phyloP scores from a whole-genome alignment of 306 rosid genomes.

The Begonia loranthoides region DNA sequence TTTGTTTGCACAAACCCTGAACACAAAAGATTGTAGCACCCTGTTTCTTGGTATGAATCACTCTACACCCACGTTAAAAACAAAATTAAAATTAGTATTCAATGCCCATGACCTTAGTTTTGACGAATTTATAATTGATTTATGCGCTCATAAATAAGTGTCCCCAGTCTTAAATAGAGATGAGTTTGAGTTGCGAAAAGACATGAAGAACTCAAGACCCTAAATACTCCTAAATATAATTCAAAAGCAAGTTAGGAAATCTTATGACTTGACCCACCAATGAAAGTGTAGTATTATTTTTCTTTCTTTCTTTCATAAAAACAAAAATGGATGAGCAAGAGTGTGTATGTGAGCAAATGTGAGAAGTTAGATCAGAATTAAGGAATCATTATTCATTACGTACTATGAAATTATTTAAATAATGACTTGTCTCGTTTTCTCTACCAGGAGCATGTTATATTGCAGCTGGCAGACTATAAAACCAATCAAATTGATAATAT shows the following conservation, averaged over 20 bases:
- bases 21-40: slow-evolving; percentile 92
- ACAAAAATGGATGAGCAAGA: too few species aligned
- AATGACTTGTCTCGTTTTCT: slow-evolving; percentile 10
- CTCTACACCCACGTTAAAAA: slow-evolving; percentile 25
- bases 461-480: background rate
- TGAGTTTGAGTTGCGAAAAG: too few species aligned
- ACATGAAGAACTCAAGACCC: background rate
- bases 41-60: slow-evolving; percentile 76
- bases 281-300: too few species aligned
- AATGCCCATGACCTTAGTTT: background rate
- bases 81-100: background rate
- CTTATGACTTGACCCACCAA: too few species aligned
- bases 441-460: slow-evolving; percentile 7
- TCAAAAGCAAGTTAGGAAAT: too few species aligned
- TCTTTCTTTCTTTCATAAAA: too few species aligned
- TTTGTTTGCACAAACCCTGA: slow-evolving; percentile 83
- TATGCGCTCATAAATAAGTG: background rate
- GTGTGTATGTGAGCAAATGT: too few species aligned
- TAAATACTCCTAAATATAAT: background rate
- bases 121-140: background rate
- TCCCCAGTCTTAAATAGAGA: background rate
- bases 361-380: too few species aligned
- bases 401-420: too few species aligned
- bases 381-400: background rate
- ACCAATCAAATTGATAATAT: background rate